Percentiles rank a stretch among this genome's conserved stretches.
Conservation (phyloP, 225 moss, liverwort and hornwort genomes). For the Bryum argenteum region DNA sequence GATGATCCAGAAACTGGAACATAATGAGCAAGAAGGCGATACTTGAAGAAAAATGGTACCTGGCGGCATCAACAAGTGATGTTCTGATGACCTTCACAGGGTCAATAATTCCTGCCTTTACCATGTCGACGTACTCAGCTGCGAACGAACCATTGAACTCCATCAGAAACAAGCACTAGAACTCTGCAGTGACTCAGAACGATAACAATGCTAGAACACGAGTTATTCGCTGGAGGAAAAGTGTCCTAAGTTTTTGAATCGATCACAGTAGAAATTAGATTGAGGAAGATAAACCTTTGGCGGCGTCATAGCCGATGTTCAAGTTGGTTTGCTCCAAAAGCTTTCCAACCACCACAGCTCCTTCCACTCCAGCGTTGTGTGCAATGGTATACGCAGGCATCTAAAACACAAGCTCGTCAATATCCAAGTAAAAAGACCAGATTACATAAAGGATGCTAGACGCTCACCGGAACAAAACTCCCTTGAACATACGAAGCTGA, state of each 20-base stretch:
- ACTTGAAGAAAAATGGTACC: conserved; percentile 19
- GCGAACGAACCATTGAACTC: conserved; percentile 17
- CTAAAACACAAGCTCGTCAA: conserved; percentile 21
- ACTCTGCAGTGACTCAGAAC: neutral
- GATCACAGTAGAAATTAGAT: neutral
- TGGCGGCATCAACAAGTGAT: conserved; percentile 52
- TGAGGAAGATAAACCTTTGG: conserved; percentile 34
- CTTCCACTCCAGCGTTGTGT: conserved; percentile 59
- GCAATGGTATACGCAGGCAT: conserved; percentile 57
- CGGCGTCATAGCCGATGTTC: conserved; percentile 56
- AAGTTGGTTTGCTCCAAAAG: conserved; percentile 55
- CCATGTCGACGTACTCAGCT: conserved; percentile 63
- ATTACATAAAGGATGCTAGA: neutral
- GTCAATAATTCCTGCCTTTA: conserved; percentile 61
- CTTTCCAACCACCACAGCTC: conserved; percentile 64
- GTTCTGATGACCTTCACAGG: conserved; percentile 60
- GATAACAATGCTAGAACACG: neutral
- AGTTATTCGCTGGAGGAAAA: neutral
- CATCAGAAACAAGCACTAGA: neutral
- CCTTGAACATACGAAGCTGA: too few species aligned
- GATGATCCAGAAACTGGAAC: neutral
- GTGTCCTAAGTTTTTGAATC: neutral
- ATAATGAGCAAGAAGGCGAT: neutral
- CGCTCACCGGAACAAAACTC: neutral
- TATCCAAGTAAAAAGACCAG: neutral